phyloP scores from a whole-genome alignment of 1,139 yeast genomes.

The Saccharomyces hybrid region DNA sequence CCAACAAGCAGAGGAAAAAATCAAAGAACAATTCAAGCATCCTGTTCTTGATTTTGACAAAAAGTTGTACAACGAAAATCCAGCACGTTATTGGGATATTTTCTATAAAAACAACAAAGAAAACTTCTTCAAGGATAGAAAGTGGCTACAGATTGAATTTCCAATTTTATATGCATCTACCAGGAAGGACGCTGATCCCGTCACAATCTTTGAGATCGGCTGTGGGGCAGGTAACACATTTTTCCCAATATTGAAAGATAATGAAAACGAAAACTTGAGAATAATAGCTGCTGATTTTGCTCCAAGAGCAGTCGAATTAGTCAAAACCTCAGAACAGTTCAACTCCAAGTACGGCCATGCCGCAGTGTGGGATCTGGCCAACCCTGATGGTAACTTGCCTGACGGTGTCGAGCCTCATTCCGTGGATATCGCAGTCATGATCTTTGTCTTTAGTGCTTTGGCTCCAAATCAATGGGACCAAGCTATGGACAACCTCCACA shows the following conservation, averaged over 20 bases:
- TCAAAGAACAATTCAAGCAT: constrained; percentile 62
- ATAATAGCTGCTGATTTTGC: constrained; percentile 88
- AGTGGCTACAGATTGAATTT: constrained; percentile 92
- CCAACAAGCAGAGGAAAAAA: constrained; percentile 63
- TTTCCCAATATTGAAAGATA: constrained; percentile 78
- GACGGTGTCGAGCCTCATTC: constrained; percentile 75
- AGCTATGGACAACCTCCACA: constrained; percentile 64
- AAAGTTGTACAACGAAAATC: constrained; percentile 67
- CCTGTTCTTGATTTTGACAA: constrained; percentile 89
- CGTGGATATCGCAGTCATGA: constrained; percentile 86
- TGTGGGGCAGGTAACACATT: constrained; percentile 98
- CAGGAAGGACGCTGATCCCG: constrained; percentile 57
- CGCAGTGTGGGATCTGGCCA: constrained; percentile 93
- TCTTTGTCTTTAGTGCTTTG: constrained; percentile 87
- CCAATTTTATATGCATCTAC: constrained; percentile 83
- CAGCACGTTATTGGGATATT: constrained; percentile 93
- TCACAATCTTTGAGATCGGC: constrained; percentile 82
- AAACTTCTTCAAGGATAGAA: constrained; percentile 91
- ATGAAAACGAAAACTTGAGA: constrained; percentile 63
- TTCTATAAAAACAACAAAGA: constrained; percentile 86
- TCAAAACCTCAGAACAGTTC: constrained; percentile 55
- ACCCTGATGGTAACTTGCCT: constrained; percentile 65
- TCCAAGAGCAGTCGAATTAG: constrained; percentile 82
- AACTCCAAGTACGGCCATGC: constrained; percentile 64
- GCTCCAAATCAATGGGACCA: constrained; percentile 86